phyloP scores from a whole-genome alignment of 2,329 filamentous ascomycete genomes.

The Aspergillus caelatus region DNA sequence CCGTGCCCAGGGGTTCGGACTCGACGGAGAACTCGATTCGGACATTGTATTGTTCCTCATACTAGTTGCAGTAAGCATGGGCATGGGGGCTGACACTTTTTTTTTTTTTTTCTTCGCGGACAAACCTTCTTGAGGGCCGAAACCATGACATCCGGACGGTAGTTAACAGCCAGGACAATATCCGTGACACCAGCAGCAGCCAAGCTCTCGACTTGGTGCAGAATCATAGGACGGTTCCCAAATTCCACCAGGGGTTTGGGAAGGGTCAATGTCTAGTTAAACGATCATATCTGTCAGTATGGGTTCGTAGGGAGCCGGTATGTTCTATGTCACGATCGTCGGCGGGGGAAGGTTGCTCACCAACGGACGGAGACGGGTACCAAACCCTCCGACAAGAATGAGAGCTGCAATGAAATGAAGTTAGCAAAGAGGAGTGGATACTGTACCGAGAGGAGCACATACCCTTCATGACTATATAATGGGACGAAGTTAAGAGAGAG shows the following conservation, averaged over 20 bases:
- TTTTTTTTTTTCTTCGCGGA: background rate
- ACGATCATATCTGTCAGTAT: slow-evolving; percentile 18
- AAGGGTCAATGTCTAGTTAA: slow-evolving; percentile 81
- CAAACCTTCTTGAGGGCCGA: slow-evolving; percentile 83
- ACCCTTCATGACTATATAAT: slow-evolving; percentile 48
- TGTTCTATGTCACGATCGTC: slow-evolving; percentile 18
- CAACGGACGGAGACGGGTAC: slow-evolving; percentile 93
- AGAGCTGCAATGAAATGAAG: slow-evolving; percentile 64
- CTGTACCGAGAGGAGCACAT: slow-evolving; percentile 23
- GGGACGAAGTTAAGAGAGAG: background rate
- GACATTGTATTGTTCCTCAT: slow-evolving; percentile 88
- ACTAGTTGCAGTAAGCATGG: slow-evolving; percentile 53
- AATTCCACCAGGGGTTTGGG: slow-evolving; percentile 98
- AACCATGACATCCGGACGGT: slow-evolving; percentile 97
- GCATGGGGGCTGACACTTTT: background rate
- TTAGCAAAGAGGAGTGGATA: slow-evolving; percentile 15
- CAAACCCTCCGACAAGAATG: slow-evolving; percentile 98
- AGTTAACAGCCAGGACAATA: slow-evolving; percentile 98
- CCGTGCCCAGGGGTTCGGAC: slow-evolving; percentile 90
- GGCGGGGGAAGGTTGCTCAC: slow-evolving; percentile 57
- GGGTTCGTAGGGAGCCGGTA: background rate
- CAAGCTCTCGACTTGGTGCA: slow-evolving; percentile 94
- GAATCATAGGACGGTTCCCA: slow-evolving; percentile 98
- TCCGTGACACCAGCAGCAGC: slow-evolving; percentile 93
- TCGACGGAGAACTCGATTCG: slow-evolving; percentile 98